phyloP scores from a whole-genome alignment of 441 rosid genomes.

The Raphanus hybrid region DNA sequence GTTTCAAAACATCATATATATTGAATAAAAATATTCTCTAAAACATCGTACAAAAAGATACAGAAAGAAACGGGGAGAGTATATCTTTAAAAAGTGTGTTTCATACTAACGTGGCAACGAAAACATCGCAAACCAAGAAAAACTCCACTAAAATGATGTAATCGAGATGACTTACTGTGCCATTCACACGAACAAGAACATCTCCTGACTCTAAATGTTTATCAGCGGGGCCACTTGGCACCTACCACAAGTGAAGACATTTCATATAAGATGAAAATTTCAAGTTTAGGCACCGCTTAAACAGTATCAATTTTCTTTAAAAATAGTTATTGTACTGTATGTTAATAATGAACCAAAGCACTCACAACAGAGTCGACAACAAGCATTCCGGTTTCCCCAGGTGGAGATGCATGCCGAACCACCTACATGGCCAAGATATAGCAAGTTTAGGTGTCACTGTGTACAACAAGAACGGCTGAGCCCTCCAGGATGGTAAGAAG shows the following conservation, averaged over 20 bases:
- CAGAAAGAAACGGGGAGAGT: no score
- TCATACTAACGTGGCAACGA: conserved; percentile 17
- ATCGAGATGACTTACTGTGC: conserved; percentile 63
- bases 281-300: neutral
- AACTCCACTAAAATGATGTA: conserved; percentile 9
- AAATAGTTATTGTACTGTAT: conserved; percentile 1
- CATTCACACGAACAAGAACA: conserved; percentile 86
- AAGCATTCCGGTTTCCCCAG: conserved; percentile 93
- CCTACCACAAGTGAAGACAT: conserved; percentile 57
- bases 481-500: conserved; percentile 23
- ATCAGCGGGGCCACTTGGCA: conserved; percentile 94
- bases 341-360: conserved; percentile 25
- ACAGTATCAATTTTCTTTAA: conserved; percentile 1
- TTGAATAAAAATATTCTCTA: no score
- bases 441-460: conserved; percentile 22
- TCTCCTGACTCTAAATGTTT: conserved; percentile 90
- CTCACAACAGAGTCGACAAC: conserved; percentile 90
- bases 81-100: neutral
- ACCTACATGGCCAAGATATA: conserved; percentile 56
- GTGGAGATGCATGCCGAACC: conserved; percentile 78
- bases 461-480: conserved; percentile 17
- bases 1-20: no score
- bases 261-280: conserved; percentile 4
- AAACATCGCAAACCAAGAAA: conserved; percentile 22
- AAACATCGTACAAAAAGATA: no score